phyloP scores from a whole-genome alignment of 2,329 filamentous ascomycete genomes.

The Neofusicoccum umdonicola region DNA sequence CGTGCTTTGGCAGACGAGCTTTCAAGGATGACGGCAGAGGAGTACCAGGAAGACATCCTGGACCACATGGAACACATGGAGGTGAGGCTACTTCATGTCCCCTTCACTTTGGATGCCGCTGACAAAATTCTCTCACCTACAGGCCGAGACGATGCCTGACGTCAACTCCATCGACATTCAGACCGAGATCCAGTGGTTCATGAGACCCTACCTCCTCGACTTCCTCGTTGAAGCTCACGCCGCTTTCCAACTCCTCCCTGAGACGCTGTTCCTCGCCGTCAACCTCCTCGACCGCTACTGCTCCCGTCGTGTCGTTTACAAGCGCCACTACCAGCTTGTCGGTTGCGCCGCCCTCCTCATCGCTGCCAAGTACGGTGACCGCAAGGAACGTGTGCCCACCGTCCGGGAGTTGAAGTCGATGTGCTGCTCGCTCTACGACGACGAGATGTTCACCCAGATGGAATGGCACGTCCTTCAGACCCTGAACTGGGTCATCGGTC shows the following conservation, averaged over 20 bases:
- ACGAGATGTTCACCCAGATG: conserved; percentile 99
- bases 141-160: conserved; percentile 87
- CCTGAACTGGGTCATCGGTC: conserved; percentile 91
- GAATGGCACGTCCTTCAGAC: conserved; percentile 99
- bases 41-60: conserved; percentile 93
- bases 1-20: conserved; percentile 86
- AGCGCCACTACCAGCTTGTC: conserved; percentile 97
- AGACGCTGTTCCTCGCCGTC: conserved; percentile 92
- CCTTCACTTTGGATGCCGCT: conserved; percentile 23
- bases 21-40: conserved; percentile 77
- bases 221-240: conserved; percentile 97
- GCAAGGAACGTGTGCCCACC: conserved; percentile 97
- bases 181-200: conserved; percentile 99
- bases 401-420: conserved; percentile 97
- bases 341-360: conserved; percentile 95
- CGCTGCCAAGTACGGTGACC: conserved; percentile 96
- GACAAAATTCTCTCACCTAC: conserved; percentile 21
- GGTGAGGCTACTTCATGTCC: conserved; percentile 46
- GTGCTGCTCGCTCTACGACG: conserved; percentile 97
- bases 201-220: conserved; percentile 96
- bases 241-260: conserved; percentile 88
- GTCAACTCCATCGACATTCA: conserved; percentile 98
- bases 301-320: conserved; percentile 96
- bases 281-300: conserved; percentile 98
- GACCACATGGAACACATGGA: conserved; percentile 96